Evolutionary conservation across 116 monocot species (phyloP), one percentile per base, ranked within the genome.

Genomic region (Papilionanthe hybrid): DNA sequence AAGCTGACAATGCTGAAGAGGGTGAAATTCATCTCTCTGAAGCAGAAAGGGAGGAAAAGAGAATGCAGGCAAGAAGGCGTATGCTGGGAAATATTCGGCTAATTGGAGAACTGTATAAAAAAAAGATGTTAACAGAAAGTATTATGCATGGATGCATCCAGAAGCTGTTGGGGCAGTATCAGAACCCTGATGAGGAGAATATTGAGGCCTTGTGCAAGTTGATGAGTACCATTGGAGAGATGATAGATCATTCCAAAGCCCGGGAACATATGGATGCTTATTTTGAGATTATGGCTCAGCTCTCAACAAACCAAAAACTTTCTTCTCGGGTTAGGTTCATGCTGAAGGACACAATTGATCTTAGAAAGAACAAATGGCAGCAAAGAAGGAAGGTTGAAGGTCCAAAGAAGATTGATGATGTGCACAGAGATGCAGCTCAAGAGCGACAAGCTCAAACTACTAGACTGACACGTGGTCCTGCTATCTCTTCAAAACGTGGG

Each of bases 111-210:
- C 77, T 97, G 69, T 94, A 91, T 82, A 97, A 94, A 77, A 97
- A 94, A 72, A 97, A 50, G 81, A 97, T 97, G 97, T 55, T 97
- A 47, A 97, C 94, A 9, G 97, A 91, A 78, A 84, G 92, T 75
- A 97, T 97, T 77, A 97, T 94, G 92, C 94, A 97, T 80, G 97
- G 89, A 72, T 97, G 97, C 87, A 97, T 97, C 45, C 85, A 91
- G 76, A 94, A 94, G 72, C 79, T 97, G 81, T 55, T 93, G 42
- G 89, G 90, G 20, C 75, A 78, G 25, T 80, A 75, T 81, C 84
- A 94, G 67, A 90, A 90, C 76, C 92, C 88, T 4, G 92, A 94
- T 80, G 94, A 94, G 83, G 97, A 94, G 78, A 87, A 92, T 78
- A 86, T 97, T 79, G 97, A 97, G 78, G 84, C 94, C 20, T 75